phyloP scores from a whole-genome alignment of 1,284 basidiomycete species.

The Heterobasidion annosum region DNA sequence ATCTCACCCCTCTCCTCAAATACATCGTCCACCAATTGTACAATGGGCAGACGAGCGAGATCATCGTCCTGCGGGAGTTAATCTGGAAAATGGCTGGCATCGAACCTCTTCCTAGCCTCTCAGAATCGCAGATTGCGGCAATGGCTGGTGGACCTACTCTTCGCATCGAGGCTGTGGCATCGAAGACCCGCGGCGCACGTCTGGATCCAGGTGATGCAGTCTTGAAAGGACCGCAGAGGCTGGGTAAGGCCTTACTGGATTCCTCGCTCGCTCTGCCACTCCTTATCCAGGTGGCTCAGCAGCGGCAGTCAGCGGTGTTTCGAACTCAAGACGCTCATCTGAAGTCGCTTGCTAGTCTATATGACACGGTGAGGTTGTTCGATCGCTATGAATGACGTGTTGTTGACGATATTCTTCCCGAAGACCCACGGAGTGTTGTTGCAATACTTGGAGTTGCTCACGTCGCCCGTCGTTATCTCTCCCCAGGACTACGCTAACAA shows the following conservation, averaged over 20 bases:
- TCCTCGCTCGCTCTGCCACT: conserved; percentile 72
- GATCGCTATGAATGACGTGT: conserved; percentile 16
- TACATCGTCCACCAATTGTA: conserved; percentile 90
- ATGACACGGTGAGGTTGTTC: conserved; percentile 66
- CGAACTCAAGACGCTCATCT: conserved; percentile 64
- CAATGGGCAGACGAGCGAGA: conserved; percentile 78
- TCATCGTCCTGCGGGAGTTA: conserved; percentile 86
- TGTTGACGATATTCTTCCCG: conserved; percentile 5
- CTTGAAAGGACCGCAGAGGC: conserved; percentile 55
- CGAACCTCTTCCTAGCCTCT: conserved; percentile 82
- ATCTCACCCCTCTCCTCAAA: conserved; percentile 78
- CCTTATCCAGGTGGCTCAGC: conserved; percentile 83
- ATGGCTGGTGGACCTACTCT: conserved; percentile 88
- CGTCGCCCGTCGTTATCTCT: conserved; percentile 49
- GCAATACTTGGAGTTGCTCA: conserved; percentile 70
- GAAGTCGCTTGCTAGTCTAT: conserved; percentile 80
- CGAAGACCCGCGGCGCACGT: conserved; percentile 58
- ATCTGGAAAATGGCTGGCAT: conserved; percentile 96
- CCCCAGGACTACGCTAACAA: conserved; percentile 56
- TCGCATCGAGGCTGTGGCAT: conserved; percentile 79
- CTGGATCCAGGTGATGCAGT: conserved; percentile 53
- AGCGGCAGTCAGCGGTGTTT: conserved; percentile 75
- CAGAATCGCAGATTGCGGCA: conserved; percentile 80
- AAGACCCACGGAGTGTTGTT: conserved; percentile 72
- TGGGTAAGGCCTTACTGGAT: conserved; percentile 66